Evolutionary conservation across 169 alveolate species (phyloP).

Genomic region (Babesia bovis): DNA sequence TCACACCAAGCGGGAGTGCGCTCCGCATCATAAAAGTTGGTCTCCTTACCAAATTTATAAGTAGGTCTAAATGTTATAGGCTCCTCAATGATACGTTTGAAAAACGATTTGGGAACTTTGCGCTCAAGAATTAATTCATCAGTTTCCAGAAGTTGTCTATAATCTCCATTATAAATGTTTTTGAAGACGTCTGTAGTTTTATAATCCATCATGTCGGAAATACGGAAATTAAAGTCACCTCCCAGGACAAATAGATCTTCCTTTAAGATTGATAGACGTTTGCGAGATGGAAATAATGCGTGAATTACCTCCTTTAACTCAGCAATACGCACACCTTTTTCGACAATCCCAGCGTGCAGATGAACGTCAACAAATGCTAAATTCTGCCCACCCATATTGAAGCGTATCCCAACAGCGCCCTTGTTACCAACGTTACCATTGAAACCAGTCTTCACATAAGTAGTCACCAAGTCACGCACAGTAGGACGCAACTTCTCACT

Average conservation of each 20-base stretch:
- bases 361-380: conserved; percentile 59
- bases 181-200: conserved; percentile 58
- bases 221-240: conserved; percentile 90
- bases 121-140: conserved; percentile 72
- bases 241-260: conserved; percentile 79
- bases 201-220: conserved; percentile 34
- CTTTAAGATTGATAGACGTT: conserved; percentile 31
- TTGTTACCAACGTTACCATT: conserved; percentile 56
- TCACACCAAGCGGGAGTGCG: conserved; percentile 91
- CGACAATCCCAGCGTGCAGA: conserved; percentile 34
- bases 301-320: conserved; percentile 26
- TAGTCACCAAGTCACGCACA: conserved; percentile 9
- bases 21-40: conserved; percentile 81
- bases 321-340: conserved; percentile 15
- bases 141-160: conserved; percentile 33
- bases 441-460: conserved; percentile 57
- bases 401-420: conserved; percentile 54
- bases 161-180: conserved; percentile 25
- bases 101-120: conserved; percentile 22
- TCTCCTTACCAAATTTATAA: conserved; percentile 86
- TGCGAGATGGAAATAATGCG: conserved; percentile 36
- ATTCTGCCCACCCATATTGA: conserved; percentile 13
- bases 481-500: conserved; percentile 15
- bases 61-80: conserved; percentile 87
- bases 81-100: conserved; percentile 75